Percentiles rank a stretch among this genome's conserved stretches.
Evolutionary conservation across 768 basidiomycete genomes (phyloP).

Genomic region (Leccinum disarticulatum): DNA sequence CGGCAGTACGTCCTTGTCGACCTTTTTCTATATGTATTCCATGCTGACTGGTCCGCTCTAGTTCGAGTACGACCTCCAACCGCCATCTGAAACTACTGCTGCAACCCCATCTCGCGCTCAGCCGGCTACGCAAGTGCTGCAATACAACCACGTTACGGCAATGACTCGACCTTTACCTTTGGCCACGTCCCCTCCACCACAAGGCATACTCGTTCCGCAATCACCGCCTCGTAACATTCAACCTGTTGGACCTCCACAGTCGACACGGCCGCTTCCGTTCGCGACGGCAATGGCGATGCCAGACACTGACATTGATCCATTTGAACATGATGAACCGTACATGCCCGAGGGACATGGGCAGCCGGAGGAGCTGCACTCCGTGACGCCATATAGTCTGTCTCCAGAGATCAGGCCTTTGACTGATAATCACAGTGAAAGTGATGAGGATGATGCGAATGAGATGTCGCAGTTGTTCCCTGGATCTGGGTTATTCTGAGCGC

Average conservation of each 20-base stretch:
- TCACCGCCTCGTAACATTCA: constrained; percentile 8
- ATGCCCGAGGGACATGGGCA: constrained; percentile 18
- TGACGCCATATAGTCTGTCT: constrained; percentile 30
- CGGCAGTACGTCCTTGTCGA: constrained; percentile 43
- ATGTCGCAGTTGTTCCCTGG: constrained; percentile 43
- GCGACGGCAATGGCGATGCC: constrained; percentile 13
- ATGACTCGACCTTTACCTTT: constrained; percentile 10
- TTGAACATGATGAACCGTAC: constrained; percentile 31
- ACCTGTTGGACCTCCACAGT: constrained; percentile 10
- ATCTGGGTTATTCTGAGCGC: constrained; percentile 40
- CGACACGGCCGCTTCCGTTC: constrained; percentile 16
- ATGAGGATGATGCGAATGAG: constrained; percentile 27
- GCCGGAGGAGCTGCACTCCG: constrained; percentile 13
- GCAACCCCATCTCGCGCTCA: constrained; percentile 18
- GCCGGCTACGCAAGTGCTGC: constrained; percentile 7
- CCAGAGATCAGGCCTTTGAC: constrained; percentile 14
- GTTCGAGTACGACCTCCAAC: constrained; percentile 42
- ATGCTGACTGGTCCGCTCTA: constrained; percentile 16
- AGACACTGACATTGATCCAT: constrained; percentile 35
- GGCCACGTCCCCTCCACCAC: constrained; percentile 13
- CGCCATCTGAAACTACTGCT: constrained; percentile 11
- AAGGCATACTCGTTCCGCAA: constrained; percentile 11
- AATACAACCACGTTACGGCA: constrained; percentile 9
- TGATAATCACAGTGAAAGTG: constrained; percentile 20
- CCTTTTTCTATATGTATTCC: neutral